Percentiles rank a stretch among this genome's conserved stretches.
Conservation (phyloP, 2,329 filamentous ascomycete species). For the Fusarium sp. region DNA sequence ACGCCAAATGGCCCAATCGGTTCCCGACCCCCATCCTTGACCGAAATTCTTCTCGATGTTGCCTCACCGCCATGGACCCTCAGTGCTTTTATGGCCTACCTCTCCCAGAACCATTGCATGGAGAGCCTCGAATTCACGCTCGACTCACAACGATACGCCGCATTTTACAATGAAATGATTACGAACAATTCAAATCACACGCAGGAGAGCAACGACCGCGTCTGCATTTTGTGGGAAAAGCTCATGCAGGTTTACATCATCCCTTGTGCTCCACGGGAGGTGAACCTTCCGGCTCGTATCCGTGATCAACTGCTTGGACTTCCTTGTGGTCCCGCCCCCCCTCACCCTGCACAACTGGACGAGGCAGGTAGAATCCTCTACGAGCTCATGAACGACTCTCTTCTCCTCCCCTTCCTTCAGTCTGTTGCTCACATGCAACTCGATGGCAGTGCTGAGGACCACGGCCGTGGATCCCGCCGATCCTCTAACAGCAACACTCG, state of each 20-base stretch:
- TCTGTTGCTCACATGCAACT: constrained; percentile 60
- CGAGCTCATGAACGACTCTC: constrained; percentile 97
- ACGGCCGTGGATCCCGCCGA: constrained; percentile 60
- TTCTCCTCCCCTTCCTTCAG: constrained; percentile 92
- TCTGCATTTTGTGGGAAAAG: constrained; percentile 87
- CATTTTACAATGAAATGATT: constrained; percentile 64
- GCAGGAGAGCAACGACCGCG: constrained; percentile 68
- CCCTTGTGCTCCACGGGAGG: constrained; percentile 85
- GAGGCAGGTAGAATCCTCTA: constrained; percentile 89
- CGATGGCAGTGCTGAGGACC: constrained; percentile 55
- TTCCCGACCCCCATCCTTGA: constrained; percentile 73
- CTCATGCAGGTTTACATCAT: constrained; percentile 91
- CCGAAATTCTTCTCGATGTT: constrained; percentile 88
- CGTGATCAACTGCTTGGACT: constrained; percentile 80
- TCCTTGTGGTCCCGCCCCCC: constrained; percentile 71
- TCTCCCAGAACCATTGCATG: constrained; percentile 96
- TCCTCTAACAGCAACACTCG: constrained; percentile 51
- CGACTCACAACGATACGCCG: constrained; percentile 87
- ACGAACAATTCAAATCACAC: constrained; percentile 54
- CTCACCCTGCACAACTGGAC: constrained; percentile 80
- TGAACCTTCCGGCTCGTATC: constrained; percentile 89
- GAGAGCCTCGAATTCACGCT: constrained; percentile 97
- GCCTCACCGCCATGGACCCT: constrained; percentile 91
- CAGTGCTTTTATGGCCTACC: constrained; percentile 93
- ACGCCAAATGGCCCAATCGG: constrained; percentile 52